Evolutionary conservation across 2,329 filamentous ascomycete genomes (phyloP).

Genomic region (Phaeosphaeriaceae sp.): DNA sequence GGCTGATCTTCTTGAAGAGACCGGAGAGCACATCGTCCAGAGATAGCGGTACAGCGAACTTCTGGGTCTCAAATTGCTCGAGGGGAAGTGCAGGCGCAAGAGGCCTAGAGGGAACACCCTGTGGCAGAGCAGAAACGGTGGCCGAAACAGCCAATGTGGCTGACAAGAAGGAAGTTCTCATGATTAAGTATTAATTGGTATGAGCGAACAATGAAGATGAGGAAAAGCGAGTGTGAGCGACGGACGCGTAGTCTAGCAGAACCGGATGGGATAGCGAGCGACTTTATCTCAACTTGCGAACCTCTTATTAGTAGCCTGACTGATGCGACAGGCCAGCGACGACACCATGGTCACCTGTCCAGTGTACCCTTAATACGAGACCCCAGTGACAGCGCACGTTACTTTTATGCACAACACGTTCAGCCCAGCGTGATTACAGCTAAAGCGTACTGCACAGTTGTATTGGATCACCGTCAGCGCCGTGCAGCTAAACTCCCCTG

Average conservation of each 20-base stretch:
- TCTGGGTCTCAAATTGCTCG: constrained; percentile 9
- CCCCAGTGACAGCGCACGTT: constrained; percentile 7
- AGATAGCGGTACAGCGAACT: constrained; percentile 12
- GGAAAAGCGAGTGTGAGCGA: constrained; percentile 15
- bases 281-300: constrained; percentile 18
- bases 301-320: background rate
- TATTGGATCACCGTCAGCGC: constrained; percentile 19
- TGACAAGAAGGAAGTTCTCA: constrained; percentile 22
- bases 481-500: background rate
- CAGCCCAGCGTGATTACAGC: constrained; percentile 10
- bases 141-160: constrained; percentile 20
- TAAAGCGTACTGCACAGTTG: constrained; percentile 20
- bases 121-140: constrained; percentile 19
- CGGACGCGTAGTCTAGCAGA: background rate
- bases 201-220: constrained; percentile 1
- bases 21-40: constrained; percentile 11
- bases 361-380: constrained; percentile 18
- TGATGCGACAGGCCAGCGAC: constrained; percentile 2
- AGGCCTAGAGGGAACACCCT: constrained; percentile 7
- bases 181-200: constrained; percentile 20
- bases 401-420: background rate
- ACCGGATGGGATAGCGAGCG: constrained; percentile 1
- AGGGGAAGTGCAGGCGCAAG: constrained; percentile 14
- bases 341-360: constrained; percentile 15
- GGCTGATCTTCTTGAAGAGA: background rate